phyloP scores from a whole-genome alignment of 345 rosid species.

The Hevea brasiliensis region DNA sequence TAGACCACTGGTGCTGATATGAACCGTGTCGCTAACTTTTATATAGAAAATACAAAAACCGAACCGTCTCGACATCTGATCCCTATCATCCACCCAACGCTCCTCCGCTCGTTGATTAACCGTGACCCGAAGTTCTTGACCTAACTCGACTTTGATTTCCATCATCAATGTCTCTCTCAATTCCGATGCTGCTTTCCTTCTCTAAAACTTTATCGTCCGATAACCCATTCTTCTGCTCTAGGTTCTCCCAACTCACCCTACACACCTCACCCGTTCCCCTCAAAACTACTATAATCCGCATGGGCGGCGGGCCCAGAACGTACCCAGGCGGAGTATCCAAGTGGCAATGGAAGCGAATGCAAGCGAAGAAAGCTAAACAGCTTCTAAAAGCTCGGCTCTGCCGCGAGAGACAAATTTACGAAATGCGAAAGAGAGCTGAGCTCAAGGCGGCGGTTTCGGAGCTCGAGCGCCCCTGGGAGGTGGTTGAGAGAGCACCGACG shows the following conservation, averaged over 20 bases:
- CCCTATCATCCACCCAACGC: too few species aligned
- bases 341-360: constrained; percentile 98
- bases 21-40: too few species aligned
- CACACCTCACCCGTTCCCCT: constrained; percentile 14
- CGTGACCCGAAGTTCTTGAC: background rate
- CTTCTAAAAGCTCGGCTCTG: constrained; percentile 73
- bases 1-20: constrained; percentile 42
- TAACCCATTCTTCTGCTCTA: constrained; percentile 33
- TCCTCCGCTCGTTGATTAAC: background rate
- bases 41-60: too few species aligned
- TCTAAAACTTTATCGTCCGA: constrained; percentile 35
- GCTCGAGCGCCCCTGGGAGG: constrained; percentile 95
- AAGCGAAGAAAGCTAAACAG: constrained; percentile 79
- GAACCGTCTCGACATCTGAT: too few species aligned
- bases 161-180: constrained; percentile 24
- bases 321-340: constrained; percentile 83
- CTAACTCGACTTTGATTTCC: too few species aligned
- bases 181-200: constrained; percentile 38
- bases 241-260: constrained; percentile 33
- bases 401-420: constrained; percentile 86
- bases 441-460: constrained; percentile 84
- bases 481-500: constrained; percentile 59
- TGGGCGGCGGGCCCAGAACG: constrained; percentile 92
- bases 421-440: constrained; percentile 90
- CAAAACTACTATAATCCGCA: constrained; percentile 51